Conservation (phyloP, 176 grass and related monocot species). For the Eleusine coracana region DNA sequence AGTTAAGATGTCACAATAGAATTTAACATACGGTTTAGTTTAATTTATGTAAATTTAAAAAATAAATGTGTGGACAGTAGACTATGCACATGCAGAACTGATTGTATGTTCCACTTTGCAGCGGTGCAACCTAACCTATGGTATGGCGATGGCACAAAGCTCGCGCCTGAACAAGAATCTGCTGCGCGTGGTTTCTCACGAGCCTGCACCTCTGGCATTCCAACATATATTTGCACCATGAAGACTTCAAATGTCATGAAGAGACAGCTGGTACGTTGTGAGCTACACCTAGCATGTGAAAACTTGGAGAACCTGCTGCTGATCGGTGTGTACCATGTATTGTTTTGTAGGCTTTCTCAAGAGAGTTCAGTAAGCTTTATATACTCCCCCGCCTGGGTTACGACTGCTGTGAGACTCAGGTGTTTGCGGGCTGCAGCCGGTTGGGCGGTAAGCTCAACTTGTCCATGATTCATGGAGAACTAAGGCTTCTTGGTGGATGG, state of each 20-base stretch:
- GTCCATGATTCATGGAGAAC: conserved; percentile 26
- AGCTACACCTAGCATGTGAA: not conserved
- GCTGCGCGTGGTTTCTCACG: not conserved
- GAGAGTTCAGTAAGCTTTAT: not conserved
- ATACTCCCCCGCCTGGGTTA: conserved; percentile 9
- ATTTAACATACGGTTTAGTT: not conserved
- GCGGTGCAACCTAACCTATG: conserved; percentile 1
- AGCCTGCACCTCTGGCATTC: conserved; percentile 15
- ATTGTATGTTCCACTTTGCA: not conserved
- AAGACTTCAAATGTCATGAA: conserved; percentile 18
- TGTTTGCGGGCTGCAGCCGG: conserved; percentile 2
- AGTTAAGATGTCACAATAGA: not conserved
- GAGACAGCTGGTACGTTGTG: conserved; percentile 11
- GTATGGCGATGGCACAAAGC: conserved; percentile 6
- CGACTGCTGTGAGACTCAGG: not conserved
- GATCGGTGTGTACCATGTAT: not conserved
- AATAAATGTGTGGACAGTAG: not conserved
- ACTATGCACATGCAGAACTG: not conserved
- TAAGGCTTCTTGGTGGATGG: conserved; percentile 29
- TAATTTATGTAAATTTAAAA: not conserved
- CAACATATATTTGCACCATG: conserved; percentile 27
- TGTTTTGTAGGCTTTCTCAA: conserved; percentile 24
- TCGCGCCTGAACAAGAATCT: conserved; percentile 3
- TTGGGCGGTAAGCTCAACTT: conserved; percentile 19
- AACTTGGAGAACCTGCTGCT: not conserved